Evolutionary conservation across 2,329 filamentous ascomycete genomes (phyloP).

Genomic region (Alternaria burnsii): DNA sequence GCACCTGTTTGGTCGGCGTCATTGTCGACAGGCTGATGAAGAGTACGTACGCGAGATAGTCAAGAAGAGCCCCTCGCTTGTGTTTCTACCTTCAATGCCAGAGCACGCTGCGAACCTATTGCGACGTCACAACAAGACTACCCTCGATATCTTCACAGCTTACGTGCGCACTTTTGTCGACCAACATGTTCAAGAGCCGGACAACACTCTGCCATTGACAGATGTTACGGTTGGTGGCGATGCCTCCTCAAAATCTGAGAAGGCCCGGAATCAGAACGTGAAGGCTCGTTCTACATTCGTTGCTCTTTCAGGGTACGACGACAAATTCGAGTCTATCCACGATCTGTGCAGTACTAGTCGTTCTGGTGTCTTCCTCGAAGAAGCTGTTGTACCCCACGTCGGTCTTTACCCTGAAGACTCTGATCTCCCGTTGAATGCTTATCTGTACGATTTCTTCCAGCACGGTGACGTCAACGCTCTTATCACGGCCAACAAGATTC

Average conservation of each 20-base stretch:
- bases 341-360: constrained; percentile 74
- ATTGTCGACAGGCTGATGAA: constrained; percentile 57
- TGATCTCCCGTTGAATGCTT: constrained; percentile 68
- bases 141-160: constrained; percentile 69
- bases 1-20: constrained; percentile 73
- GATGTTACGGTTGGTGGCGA: constrained; percentile 56
- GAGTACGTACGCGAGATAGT: constrained; percentile 60
- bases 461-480: constrained; percentile 71
- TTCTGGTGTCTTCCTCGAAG: constrained; percentile 76
- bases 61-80: constrained; percentile 68
- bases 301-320: constrained; percentile 73
- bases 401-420: constrained; percentile 66
- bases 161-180: constrained; percentile 75
- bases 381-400: constrained; percentile 75
- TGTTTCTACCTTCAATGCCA: constrained; percentile 72
- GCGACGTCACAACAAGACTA: constrained; percentile 69
- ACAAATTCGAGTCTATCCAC: constrained; percentile 69
- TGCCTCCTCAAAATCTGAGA: constrained; percentile 24
- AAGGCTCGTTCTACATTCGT: constrained; percentile 72
- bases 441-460: constrained; percentile 79
- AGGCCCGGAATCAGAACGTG: constrained; percentile 43
- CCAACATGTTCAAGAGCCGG: constrained; percentile 66
- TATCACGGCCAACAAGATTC: constrained; percentile 71
- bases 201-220: constrained; percentile 68
- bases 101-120: constrained; percentile 65